Evolutionary conservation across 2,329 filamentous ascomycete species (phyloP).

Genomic region (Chrysoporthe cubensis): DNA sequence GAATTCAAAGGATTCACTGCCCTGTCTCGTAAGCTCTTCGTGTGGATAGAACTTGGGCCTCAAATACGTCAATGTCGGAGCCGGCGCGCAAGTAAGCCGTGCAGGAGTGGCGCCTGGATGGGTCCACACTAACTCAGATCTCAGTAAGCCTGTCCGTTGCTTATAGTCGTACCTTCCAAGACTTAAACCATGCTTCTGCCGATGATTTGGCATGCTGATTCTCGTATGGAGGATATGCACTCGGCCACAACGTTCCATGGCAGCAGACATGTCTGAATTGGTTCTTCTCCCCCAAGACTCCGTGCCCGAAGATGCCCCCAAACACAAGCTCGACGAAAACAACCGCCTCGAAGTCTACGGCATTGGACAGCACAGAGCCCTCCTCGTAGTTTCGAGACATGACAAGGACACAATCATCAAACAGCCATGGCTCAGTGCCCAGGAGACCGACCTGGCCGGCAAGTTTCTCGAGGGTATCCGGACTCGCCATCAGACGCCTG

Average conservation of each 20-base stretch:
- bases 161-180: background rate
- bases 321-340: background rate
- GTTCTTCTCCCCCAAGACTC: background rate
- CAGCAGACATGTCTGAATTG: background rate
- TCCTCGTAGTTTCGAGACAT: constrained; percentile 1
- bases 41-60: background rate
- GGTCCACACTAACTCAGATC: background rate
- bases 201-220: background rate
- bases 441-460: background rate
- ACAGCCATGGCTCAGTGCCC: constrained; percentile 5
- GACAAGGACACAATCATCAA: background rate
- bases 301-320: background rate
- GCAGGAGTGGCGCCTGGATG: background rate
- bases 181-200: background rate
- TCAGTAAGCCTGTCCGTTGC: background rate
- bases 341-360: constrained; percentile 1
- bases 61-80: background rate
- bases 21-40: background rate
- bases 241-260: background rate
- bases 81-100: background rate
- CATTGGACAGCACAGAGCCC: background rate
- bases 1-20: background rate
- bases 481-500: background rate
- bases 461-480: constrained; percentile 2
- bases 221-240: background rate